These are phyloP conservation scores for Aspergillus sp. DNA, from an alignment of 2,329 filamentous ascomycete species.

Conservation along the genomic window DNA sequence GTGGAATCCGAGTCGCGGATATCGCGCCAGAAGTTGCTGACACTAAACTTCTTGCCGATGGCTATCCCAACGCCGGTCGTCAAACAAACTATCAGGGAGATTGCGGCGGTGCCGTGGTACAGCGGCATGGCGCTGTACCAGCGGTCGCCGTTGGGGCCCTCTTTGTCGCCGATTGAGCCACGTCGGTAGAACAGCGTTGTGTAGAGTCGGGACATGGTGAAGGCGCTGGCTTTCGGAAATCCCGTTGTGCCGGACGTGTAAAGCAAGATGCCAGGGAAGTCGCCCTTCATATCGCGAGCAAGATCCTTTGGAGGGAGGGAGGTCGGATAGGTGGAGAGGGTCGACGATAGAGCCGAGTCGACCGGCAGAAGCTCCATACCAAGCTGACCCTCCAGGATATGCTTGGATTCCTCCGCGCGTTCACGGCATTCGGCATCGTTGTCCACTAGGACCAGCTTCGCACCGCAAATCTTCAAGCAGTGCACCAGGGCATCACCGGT, in stretches of 20 bases:
- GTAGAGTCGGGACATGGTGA: conserved; percentile 45
- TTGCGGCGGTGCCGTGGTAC: conserved; percentile 66
- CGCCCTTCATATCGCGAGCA: conserved; percentile 42
- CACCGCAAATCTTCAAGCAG: conserved; percentile 51
- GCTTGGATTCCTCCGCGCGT: conserved; percentile 46
- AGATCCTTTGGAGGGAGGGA: conserved; percentile 48
- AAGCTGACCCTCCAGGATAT: conserved; percentile 44
- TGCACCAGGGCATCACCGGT: conserved; percentile 55
- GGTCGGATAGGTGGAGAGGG: conserved; percentile 40
- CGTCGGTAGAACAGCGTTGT: conserved; percentile 26
- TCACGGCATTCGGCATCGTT: conserved; percentile 44
- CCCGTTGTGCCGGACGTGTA: conserved; percentile 73
- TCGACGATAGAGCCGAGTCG: conserved; percentile 39
- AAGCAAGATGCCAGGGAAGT: conserved; percentile 54
- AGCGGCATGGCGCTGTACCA: conserved; percentile 72
- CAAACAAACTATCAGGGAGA: conserved; percentile 49
- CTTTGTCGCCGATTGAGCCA: conserved; percentile 20
- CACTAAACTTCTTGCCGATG: conserved; percentile 49
- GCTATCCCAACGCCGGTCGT: conserved; percentile 39
- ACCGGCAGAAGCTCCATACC: conserved; percentile 51
- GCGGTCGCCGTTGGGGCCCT: conserved; percentile 39
- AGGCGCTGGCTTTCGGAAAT: conserved; percentile 60
- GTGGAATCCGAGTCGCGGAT: conserved; percentile 59
- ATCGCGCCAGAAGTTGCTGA: conserved; percentile 61
- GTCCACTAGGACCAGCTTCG: conserved; percentile 51